phyloP scores from a whole-genome alignment of 495 filamentous ascomycete species.

The Xylaria bambusicola region DNA sequence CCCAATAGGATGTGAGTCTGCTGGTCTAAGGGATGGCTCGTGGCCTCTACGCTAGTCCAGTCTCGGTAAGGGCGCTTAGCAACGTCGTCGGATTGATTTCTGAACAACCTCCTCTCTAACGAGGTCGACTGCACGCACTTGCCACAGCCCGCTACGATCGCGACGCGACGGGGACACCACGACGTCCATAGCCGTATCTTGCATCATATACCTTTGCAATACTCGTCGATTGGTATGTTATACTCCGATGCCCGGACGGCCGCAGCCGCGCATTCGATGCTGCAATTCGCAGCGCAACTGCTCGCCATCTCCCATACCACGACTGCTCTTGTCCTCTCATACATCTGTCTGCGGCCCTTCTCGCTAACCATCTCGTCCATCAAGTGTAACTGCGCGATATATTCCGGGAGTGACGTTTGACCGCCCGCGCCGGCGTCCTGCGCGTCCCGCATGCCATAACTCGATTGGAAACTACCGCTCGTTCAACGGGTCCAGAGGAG shows the following conservation, averaged over 20 bases:
- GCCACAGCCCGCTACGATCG: conserved; percentile 17
- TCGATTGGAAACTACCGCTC: conserved; percentile 8
- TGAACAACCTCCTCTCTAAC: conserved; percentile 20
- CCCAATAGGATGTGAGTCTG: not conserved
- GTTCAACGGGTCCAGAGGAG: not conserved
- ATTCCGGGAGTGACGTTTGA: not conserved
- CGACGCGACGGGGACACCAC: conserved; percentile 15
- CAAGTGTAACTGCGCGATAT: conserved; percentile 8
- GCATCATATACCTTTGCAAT: not conserved
- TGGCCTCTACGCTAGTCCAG: conserved; percentile 5
- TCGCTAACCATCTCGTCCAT: conserved; percentile 7
- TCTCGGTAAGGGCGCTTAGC: conserved; percentile 16
- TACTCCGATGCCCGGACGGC: no score
- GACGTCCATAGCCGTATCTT: not conserved
- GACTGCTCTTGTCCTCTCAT: not conserved
- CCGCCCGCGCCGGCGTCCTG: conserved; percentile 1
- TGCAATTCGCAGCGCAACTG: not conserved
- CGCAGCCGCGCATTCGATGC: not conserved
- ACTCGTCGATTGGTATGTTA: conserved; percentile 2
- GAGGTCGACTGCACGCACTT: conserved; percentile 12
- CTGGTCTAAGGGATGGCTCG: not conserved
- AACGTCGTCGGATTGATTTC: conserved; percentile 22
- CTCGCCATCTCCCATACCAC: not conserved
- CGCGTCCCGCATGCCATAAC: conserved; percentile 2
- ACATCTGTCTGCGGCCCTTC: not conserved